Evolutionary conservation across 305 asterid genomes (phyloP), one percentile per base, ranked within the genome.

Genomic region (Plantago coronopus): DNA sequence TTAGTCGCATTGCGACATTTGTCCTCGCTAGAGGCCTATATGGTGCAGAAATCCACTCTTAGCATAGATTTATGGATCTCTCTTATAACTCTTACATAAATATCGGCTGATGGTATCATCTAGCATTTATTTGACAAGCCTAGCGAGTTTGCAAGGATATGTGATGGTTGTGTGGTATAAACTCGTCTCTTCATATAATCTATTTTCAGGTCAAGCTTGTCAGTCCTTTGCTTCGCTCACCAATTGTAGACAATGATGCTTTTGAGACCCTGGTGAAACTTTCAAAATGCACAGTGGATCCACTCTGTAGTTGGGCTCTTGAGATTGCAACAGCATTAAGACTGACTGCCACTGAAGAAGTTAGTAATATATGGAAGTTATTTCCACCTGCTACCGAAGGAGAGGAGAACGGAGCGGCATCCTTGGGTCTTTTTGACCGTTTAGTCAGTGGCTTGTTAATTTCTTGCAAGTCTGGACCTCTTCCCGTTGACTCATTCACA

Each of bases 321-420:
- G 99, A 94, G 74, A 89, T 87, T 74, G 97, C 99, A 55, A 94
- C 96, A 74, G 97, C 95, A 31, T 80, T 89, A 65, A 79, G 91
- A 47, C 68, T 94, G 64, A 85, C 79, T 75, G 84, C 79, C 62
- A 79, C 86, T 6, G 88, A 80, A 75, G 86, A 87, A 66, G 71
- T 42, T 72, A 72, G 80, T 60, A 74, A 79, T 65, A 76, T 87
- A 69, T 83, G 83, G 89, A 87, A 74, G 62, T 71, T 78, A 54
- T 78, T 94, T 79, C 88, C 88, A 69, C 78, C 89, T 65, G 74
- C 64, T 78, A 88, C 72, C 47, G 95, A 82, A 54, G 88, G 61
- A 61, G 89, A 73, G 53, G 79, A 72, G 57, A 78, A 67, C 69
- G 91, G 72, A 65, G 74, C 78, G 59, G 87, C 84, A 61, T 72